Base-by-base conservation (phyloP, 1,284 basidiomycete species). In the Hemileia vastatrix region DNA sequence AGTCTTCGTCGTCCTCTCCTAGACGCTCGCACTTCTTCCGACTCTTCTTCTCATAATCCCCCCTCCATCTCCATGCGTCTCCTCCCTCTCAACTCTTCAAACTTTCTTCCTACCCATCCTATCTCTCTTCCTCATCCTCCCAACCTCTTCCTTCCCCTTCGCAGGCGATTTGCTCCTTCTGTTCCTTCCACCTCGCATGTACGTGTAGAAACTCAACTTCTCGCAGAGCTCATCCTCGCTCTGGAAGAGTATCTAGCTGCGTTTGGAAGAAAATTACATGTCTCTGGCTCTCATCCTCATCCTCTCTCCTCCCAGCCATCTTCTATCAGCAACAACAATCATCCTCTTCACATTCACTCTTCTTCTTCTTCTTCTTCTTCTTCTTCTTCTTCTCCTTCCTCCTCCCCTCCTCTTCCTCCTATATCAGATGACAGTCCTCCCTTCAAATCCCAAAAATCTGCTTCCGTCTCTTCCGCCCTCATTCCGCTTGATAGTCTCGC, bases 1-100 rank as follows among this genome's bases (percentile, higher is more conserved):
- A 57, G 55, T 48, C 55, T 57, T 31, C 55, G 43, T 19, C 53
- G 57, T 53, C 57, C 57, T n/a, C 24, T 59, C 24, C 57, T 59
- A 19, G 57, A 59, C 13, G 31, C 50, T 23, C 49, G 53, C 19
- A 24, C 48, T 31, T 51, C 49, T 44, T 53, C 49, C 44, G 36
- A 50, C 19, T 36, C 49, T 8, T 40, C 48, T 9, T 59, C 57
- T n/a, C 49, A 59, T 53, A 50, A 48, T 44, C 49, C 49, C 4
- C 43, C 50, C 9, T 52, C 53, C 23, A 36, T 59, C 27, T 36
- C 57, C 36, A 59, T 59, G 57, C 47, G 50, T 19, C 57, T 50
- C 15, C 44, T 59, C 11, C 57, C 57, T 13, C 40, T 43, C 36
- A 59, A 36, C 51, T 53, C 51, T 2, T 18, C 51, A 53, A 53